Evolutionary conservation across 192 early-diverging fungal genomes (phyloP), one percentile per base, ranked within the genome.

Genomic region (Coemansia erecta): DNA sequence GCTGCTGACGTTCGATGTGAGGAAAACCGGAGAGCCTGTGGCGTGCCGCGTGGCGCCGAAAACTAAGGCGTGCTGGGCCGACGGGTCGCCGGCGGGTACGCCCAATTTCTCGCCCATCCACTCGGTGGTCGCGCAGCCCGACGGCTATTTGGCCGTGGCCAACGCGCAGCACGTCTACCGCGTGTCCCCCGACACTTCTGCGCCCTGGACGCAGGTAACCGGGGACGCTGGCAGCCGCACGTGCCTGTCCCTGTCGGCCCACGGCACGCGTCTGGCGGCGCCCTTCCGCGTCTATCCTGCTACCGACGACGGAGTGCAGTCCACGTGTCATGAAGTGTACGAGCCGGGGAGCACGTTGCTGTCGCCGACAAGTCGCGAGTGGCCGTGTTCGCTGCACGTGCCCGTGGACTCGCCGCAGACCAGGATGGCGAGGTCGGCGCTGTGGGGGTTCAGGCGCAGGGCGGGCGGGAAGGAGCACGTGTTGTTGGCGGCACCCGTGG

Each of bases 401-500:
- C 26, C 63, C 0, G 59, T 66, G 13, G 26, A n/a, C 5, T 77
- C 74, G 33, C 24, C 60, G 33, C 74, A 77, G 58, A 71, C 22
- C 15, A 51, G 59, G 11, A 45, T 56, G 58, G 68, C 74, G 1
- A 51, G 64, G 12, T 63, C 74, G 10, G 48, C 63, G 23, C 39
- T 75, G 28, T 68, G 33, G 17, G 23, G 31, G 19, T 7, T 54
- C 11, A 0, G 31, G 37, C 10, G 2, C 23, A n/a, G n/a, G n/a
- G 24, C 14, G 47, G 47, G 3, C 8, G 15, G 37, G 11, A 56
- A 37, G 48, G 18, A 60, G 5, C 51, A 41, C 46, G 66, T 53
- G 3, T 41, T 77, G 57, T 68, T 77, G n/a, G 66, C 61, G n/a
- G 74, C 74, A 0, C 58, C 61, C 28, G 54, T 71, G 11, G 74